Percentiles rank a stretch among this genome's conserved stretches.
Conservation (phyloP, 495 filamentous ascomycete species). For the Aspergillus incahuasiensis region DNA sequence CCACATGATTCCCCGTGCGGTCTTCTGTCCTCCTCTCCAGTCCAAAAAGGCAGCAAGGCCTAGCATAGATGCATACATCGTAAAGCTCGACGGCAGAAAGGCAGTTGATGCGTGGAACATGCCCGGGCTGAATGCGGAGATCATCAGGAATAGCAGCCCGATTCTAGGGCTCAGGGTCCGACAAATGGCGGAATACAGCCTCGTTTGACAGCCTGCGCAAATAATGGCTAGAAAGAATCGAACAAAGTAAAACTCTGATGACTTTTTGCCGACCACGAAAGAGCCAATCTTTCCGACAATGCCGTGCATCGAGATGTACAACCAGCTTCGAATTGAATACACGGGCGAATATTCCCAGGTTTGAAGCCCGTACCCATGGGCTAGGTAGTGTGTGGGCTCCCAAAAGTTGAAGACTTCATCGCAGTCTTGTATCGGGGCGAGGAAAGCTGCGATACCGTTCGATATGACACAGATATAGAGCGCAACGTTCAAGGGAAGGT, state of each 20-base stretch:
- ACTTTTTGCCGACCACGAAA: constrained; percentile 54
- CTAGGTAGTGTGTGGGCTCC: constrained; percentile 95
- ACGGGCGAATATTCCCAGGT: constrained; percentile 99
- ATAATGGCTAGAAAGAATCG: constrained; percentile 66
- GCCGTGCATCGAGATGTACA: constrained; percentile 84
- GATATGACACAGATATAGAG: constrained; percentile 73
- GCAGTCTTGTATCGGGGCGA: constrained; percentile 93
- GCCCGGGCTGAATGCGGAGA: constrained; percentile 72
- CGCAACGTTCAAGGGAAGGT: constrained; percentile 63
- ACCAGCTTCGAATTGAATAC: constrained; percentile 94
- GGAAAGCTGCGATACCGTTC: constrained; percentile 72
- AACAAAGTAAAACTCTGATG: constrained; percentile 80
- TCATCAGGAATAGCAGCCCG: constrained; percentile 74
- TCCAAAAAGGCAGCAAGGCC: constrained; percentile 87
- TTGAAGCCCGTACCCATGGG: constrained; percentile 87
- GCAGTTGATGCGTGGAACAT: constrained; percentile 88
- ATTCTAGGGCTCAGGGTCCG: constrained; percentile 71
- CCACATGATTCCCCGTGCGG: constrained; percentile 80
- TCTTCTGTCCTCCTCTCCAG: constrained; percentile 68
- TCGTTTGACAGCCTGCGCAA: constrained; percentile 76
- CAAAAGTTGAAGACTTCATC: constrained; percentile 99
- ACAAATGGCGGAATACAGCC: constrained; percentile 72
- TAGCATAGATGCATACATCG: constrained; percentile 91
- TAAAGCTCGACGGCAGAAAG: constrained; percentile 90
- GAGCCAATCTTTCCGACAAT: constrained; percentile 60